A percentile compares a stretch with the other conserved stretches of the same genome.
These are phyloP conservation scores for Candida vaughaniae DNA, from an alignment of 805 yeast genomes.

Conservation along the genomic window DNA sequence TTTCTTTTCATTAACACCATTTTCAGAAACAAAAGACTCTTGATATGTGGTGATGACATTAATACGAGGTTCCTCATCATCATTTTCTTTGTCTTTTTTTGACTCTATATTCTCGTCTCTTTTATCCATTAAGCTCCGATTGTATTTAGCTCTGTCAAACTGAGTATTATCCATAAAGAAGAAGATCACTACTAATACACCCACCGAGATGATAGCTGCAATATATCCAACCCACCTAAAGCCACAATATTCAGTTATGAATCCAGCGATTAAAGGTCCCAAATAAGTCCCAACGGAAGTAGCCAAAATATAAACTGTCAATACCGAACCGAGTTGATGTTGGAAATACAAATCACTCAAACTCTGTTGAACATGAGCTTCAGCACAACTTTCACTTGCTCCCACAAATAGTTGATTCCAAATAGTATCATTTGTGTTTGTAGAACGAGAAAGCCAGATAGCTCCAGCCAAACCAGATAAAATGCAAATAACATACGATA, in stretches of 20 bases:
- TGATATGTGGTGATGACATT: slow-evolving; percentile 9
- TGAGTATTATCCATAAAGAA: slow-evolving; percentile 57
- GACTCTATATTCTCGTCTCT: not conserved
- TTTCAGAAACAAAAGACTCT: slow-evolving; percentile 46
- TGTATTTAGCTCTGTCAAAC: slow-evolving; percentile 35
- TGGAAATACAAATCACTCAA: slow-evolving; percentile 37
- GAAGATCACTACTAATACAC: slow-evolving; percentile 38
- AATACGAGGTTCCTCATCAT: slow-evolving; percentile 1
- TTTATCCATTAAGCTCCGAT: slow-evolving; percentile 1
- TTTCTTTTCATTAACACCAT: slow-evolving; percentile 27
- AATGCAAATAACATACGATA: slow-evolving; percentile 42
- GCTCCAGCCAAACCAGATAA: slow-evolving; percentile 41
- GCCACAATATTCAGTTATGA: slow-evolving; percentile 47
- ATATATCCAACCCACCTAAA: slow-evolving; percentile 57
- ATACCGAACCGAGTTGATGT: slow-evolving; percentile 49
- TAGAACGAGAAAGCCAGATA: slow-evolving; percentile 43
- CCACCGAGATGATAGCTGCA: slow-evolving; percentile 44
- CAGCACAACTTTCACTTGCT: slow-evolving; percentile 40
- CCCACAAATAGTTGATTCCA: slow-evolving; percentile 49
- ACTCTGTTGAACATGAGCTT: slow-evolving; percentile 43
- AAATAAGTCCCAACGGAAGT: slow-evolving; percentile 53
- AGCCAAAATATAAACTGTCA: slow-evolving; percentile 54
- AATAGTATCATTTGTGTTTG: slow-evolving; percentile 36
- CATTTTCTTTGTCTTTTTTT: slow-evolving; percentile 6
- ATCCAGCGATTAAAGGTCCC: slow-evolving; percentile 62